Conservation (phyloP, 192 early-diverging fungal genomes). For the Dispira parvispora region DNA sequence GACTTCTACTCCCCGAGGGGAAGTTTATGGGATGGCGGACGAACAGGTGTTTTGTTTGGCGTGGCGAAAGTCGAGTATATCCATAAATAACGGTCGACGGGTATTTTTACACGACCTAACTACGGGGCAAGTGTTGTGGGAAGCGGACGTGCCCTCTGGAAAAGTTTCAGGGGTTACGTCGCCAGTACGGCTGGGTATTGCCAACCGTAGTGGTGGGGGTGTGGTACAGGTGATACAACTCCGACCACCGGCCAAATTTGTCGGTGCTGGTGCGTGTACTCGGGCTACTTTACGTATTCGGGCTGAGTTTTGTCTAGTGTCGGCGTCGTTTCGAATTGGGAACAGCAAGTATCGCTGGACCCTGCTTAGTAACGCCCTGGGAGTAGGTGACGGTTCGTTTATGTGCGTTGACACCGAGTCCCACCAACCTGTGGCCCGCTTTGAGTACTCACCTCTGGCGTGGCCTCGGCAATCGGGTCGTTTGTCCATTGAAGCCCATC, state of each 20-base stretch:
- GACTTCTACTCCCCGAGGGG: neutral
- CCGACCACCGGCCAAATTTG: neutral
- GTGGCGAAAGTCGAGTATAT: constrained; percentile 6
- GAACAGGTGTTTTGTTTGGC: too few species aligned
- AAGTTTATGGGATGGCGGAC: too few species aligned
- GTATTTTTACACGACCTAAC: constrained; percentile 5
- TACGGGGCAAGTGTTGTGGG: constrained; percentile 6
- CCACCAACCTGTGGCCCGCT: constrained; percentile 2
- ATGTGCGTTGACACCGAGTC: constrained; percentile 10
- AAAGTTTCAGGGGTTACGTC: neutral
- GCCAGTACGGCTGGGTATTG: neutral
- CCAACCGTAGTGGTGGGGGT: neutral
- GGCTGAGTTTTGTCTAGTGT: constrained; percentile 9
- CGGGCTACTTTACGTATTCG: neutral
- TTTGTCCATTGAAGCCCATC: neutral
- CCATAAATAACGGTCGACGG: constrained; percentile 1
- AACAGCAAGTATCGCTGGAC: constrained; percentile 3
- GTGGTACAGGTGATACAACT: neutral
- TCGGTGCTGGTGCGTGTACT: too few species aligned
- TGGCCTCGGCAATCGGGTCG: neutral
- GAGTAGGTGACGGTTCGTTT: constrained; percentile 6
- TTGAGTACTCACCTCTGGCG: neutral
- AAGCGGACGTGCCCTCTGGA: neutral
- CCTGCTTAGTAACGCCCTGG: constrained; percentile 9
- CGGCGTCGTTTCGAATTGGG: constrained; percentile 6